These are phyloP conservation scores for Apiospora koreana DNA, from an alignment of 2,329 filamentous ascomycete species.

Conservation along the genomic window DNA sequence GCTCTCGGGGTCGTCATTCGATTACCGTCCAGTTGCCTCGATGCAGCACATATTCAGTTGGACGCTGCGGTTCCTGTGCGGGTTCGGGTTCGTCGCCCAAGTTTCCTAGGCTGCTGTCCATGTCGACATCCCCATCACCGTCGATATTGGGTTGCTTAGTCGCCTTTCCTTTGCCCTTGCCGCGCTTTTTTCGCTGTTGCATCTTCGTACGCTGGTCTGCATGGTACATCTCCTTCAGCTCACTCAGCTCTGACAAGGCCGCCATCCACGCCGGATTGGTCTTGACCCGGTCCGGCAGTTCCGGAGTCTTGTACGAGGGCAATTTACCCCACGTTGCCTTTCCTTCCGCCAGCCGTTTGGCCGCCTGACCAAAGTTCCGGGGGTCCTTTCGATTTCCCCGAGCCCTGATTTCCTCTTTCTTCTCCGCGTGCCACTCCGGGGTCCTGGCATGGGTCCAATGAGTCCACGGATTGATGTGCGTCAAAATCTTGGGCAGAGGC, in stretches of 20 bases:
- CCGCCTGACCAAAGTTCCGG: constrained; percentile 49
- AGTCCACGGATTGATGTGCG: constrained; percentile 50
- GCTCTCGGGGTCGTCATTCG: background rate
- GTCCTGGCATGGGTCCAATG: constrained; percentile 47
- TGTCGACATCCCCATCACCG: constrained; percentile 7
- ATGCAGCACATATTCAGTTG: background rate
- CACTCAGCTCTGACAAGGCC: constrained; percentile 37
- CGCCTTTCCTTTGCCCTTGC: constrained; percentile 1
- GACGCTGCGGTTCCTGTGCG: background rate
- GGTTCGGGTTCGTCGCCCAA: background rate
- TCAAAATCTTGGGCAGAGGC: background rate
- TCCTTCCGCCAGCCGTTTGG: constrained; percentile 30
- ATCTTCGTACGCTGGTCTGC: constrained; percentile 3
- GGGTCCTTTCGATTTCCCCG: constrained; percentile 48
- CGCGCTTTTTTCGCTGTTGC: background rate
- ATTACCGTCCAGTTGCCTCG: background rate
- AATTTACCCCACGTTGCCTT: constrained; percentile 32
- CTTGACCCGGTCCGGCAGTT: constrained; percentile 46
- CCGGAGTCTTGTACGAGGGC: constrained; percentile 22
- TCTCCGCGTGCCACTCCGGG: constrained; percentile 47
- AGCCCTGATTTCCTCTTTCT: constrained; percentile 49
- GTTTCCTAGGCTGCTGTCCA: constrained; percentile 25
- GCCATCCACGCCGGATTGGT: constrained; percentile 47
- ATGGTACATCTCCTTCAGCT: constrained; percentile 22
- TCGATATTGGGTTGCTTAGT: background rate